Conservation (phyloP, 2,329 filamentous ascomycete genomes). For the Colletotrichum sublineola region DNA sequence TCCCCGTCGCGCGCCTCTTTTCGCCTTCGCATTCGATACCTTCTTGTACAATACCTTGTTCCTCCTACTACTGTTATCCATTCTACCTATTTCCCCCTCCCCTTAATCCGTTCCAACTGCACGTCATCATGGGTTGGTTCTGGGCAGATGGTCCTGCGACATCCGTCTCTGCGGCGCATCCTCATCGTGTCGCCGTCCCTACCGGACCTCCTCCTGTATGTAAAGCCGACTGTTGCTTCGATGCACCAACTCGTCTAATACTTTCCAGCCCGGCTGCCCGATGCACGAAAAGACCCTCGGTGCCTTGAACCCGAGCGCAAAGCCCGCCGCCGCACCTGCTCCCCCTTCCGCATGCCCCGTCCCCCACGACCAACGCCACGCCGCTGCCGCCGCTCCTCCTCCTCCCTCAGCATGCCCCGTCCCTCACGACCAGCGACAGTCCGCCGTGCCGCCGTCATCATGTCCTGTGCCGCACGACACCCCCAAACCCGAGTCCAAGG, state of each 20-base stretch:
- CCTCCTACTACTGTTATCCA: background rate
- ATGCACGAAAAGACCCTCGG: conserved; percentile 69
- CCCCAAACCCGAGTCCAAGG: conserved; percentile 54
- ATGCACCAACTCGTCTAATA: conserved; percentile 44
- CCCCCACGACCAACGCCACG: conserved; percentile 45
- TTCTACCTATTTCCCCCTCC: background rate
- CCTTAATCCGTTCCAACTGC: conserved; percentile 2
- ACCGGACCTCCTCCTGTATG: conserved; percentile 57
- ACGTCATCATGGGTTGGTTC: conserved; percentile 74
- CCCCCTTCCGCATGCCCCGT: conserved; percentile 50
- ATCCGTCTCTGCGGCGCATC: conserved; percentile 42
- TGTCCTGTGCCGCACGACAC: conserved; percentile 62
- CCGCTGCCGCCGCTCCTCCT: conserved; percentile 43
- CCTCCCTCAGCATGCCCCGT: conserved; percentile 50
- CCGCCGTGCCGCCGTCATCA: conserved; percentile 50
- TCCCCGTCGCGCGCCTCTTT: background rate
- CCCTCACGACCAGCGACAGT: conserved; percentile 45
- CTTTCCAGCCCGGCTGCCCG: conserved; percentile 64
- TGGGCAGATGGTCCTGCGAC: conserved; percentile 66
- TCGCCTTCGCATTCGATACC: background rate
- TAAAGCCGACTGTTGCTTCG: background rate
- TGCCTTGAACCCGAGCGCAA: conserved; percentile 55
- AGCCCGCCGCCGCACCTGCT: conserved; percentile 43
- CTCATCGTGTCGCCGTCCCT: conserved; percentile 43
- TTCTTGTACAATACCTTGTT: conserved; percentile 21